Conservation (phyloP, 345 rosid genomes). For the Moringa oleifera region DNA sequence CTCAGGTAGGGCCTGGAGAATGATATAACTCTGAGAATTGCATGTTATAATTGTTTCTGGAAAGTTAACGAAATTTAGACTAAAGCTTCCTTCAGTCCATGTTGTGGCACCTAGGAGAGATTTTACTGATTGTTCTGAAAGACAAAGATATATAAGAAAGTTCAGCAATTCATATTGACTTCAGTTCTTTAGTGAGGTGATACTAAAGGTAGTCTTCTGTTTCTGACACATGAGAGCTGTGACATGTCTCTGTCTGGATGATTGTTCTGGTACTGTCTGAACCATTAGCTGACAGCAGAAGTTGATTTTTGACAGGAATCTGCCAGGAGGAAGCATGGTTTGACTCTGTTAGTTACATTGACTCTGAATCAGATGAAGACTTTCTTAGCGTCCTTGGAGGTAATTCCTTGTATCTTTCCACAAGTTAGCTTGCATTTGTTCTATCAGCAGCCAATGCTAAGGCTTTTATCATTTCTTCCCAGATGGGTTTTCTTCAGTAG, state of each 20-base stretch:
- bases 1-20: too few relatives aligned
- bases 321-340: constrained; percentile 81
- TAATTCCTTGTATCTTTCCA: constrained; percentile 1
- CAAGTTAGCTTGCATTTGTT: neutral
- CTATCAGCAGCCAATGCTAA: neutral
- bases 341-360: constrained; percentile 67
- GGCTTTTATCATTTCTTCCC: constrained; percentile 7
- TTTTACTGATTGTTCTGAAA: neutral
- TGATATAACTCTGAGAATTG: too few relatives aligned
- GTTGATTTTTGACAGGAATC: constrained; percentile 32
- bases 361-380: constrained; percentile 80
- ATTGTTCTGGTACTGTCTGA: neutral
- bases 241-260: too few relatives aligned
- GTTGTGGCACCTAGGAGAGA: neutral
- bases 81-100: neutral
- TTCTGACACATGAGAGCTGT: neutral
- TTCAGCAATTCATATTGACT: neutral
- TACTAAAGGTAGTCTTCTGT: neutral
- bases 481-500: constrained; percentile 39
- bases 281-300: neutral
- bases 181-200: too few relatives aligned
- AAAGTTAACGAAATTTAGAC: neutral
- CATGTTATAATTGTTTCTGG: too few relatives aligned
- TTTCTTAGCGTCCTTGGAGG: constrained; percentile 52
- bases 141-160: neutral